Conservation (phyloP, 495 filamentous ascomycete genomes). For the Neurospora sp. region DNA sequence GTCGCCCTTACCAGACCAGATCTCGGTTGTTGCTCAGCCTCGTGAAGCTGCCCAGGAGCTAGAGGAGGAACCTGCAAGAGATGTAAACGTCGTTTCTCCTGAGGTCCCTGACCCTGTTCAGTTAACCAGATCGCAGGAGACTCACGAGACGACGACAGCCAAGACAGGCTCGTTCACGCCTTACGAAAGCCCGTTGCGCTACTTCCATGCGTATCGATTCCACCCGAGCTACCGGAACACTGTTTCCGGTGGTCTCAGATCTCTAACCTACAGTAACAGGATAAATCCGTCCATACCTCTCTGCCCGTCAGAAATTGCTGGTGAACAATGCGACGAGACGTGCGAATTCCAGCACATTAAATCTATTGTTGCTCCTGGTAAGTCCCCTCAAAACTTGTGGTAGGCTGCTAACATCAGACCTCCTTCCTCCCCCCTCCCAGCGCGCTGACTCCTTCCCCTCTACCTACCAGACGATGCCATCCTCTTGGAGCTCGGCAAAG, state of each 20-base stretch:
- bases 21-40: constrained; percentile 16
- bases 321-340: constrained; percentile 72
- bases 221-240: constrained; percentile 63
- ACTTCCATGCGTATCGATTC: constrained; percentile 82
- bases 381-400: constrained; percentile 33
- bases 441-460: constrained; percentile 49
- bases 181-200: constrained; percentile 73
- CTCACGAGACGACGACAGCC: neutral
- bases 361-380: constrained; percentile 69
- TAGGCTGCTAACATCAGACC: constrained; percentile 23
- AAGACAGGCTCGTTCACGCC: constrained; percentile 42
- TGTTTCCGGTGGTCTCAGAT: constrained; percentile 69
- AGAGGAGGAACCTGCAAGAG: constrained; percentile 16
- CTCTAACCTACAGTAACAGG: constrained; percentile 83
- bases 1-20: constrained; percentile 12
- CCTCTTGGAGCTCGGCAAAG: constrained; percentile 68
- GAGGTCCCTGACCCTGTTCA: neutral
- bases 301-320: constrained; percentile 63
- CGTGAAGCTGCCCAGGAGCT: constrained; percentile 20
- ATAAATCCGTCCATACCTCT: constrained; percentile 65
- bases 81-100: constrained; percentile 27
- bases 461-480: constrained; percentile 70
- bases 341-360: constrained; percentile 70
- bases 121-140: constrained; percentile 13
- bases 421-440: constrained; percentile 20